Conservation (phyloP, 2,329 filamentous ascomycete species). For the Orbilia oligospora region DNA sequence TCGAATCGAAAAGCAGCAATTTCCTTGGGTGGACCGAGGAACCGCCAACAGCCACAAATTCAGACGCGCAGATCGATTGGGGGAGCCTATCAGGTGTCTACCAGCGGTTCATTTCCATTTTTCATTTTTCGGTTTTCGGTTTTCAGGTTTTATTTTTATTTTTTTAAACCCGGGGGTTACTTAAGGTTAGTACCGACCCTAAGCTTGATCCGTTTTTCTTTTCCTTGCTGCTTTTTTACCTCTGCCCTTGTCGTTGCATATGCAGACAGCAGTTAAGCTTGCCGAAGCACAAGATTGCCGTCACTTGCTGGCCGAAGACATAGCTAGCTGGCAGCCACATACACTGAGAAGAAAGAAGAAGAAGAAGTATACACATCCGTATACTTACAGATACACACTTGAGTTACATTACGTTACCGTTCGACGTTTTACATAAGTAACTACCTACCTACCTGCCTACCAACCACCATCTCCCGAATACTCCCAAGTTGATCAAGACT, state of each 20-base stretch:
- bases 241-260: conserved; percentile 32
- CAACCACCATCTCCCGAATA: neutral
- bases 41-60: conserved; percentile 21
- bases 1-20: conserved; percentile 35
- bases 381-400: neutral
- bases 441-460: no score
- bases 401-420: conserved; percentile 19
- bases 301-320: conserved; percentile 13
- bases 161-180: conserved; percentile 31
- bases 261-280: conserved; percentile 48
- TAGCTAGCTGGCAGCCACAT: conserved; percentile 38
- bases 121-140: no score
- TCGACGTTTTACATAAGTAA: conserved; percentile 15
- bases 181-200: conserved; percentile 40
- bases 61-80: conserved; percentile 56
- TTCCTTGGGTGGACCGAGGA: conserved; percentile 22
- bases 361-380: conserved; percentile 6
- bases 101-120: neutral
- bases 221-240: conserved; percentile 15
- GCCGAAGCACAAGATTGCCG: conserved; percentile 40
- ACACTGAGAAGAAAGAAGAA: no score
- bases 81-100: conserved; percentile 46
- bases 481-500: neutral
- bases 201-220: conserved; percentile 17
- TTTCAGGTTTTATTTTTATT: no score